Percentiles rank a stretch among this genome's conserved stretches.
Evolutionary conservation across 768 basidiomycete species (phyloP).

Genomic region (Pulveroboletus frians): DNA sequence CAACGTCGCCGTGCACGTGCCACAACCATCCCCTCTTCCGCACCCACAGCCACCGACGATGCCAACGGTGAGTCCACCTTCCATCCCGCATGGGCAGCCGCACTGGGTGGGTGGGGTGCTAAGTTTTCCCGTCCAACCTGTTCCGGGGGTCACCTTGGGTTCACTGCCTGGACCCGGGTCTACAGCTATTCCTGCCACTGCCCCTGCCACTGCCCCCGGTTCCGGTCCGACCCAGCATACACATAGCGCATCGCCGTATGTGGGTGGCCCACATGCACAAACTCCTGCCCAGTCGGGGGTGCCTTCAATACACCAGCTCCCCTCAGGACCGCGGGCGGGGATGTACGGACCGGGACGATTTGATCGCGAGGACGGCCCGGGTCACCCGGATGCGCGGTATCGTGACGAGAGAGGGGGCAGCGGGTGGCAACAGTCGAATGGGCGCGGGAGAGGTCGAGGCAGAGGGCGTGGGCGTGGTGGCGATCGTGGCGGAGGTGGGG

Average conservation of each 20-base stretch:
- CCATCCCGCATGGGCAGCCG: slow-evolving; percentile 12
- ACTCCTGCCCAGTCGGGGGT: slow-evolving; percentile 25
- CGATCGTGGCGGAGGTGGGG: neutral
- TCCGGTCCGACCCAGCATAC: neutral
- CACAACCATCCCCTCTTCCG: slow-evolving; percentile 2
- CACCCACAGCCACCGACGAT: slow-evolving; percentile 5
- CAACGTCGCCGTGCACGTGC: slow-evolving; percentile 13
- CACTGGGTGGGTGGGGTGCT: slow-evolving; percentile 24
- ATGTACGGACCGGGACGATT: slow-evolving; percentile 25
- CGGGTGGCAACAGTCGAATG: slow-evolving; percentile 25
- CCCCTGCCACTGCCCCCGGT: neutral
- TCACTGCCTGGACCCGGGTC: no score
- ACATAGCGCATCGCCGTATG: slow-evolving; percentile 10
- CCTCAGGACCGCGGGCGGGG: slow-evolving; percentile 26
- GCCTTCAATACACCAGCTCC: slow-evolving; percentile 25
- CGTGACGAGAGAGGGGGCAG: slow-evolving; percentile 29
- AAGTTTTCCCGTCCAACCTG: slow-evolving; percentile 22
- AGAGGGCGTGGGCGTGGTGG: slow-evolving; percentile 24
- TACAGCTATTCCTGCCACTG: neutral
- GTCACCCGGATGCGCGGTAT: slow-evolving; percentile 14
- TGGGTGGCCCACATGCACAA: slow-evolving; percentile 7
- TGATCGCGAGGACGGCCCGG: slow-evolving; percentile 24
- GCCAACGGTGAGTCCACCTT: neutral
- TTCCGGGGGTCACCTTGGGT: neutral
- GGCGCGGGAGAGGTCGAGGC: slow-evolving; percentile 32